Base-by-base conservation (phyloP, 768 basidiomycete genomes). In the Suillus paluster region DNA sequence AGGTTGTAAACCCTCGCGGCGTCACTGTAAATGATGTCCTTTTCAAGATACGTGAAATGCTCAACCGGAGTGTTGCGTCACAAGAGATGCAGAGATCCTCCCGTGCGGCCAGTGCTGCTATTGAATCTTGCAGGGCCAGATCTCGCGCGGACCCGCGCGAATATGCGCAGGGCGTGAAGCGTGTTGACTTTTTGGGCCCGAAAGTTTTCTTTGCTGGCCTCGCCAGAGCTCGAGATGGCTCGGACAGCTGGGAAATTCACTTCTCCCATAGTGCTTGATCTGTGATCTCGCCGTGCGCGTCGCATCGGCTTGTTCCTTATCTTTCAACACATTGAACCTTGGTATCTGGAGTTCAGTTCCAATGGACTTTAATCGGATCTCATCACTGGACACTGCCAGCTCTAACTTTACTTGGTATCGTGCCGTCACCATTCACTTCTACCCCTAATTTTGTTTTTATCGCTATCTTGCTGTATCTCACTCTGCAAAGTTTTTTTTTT, bases 171-270 rank as follows among this genome's bases (percentile, higher is more conserved):
- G 78, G 78, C 15, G 64, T 80, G 33, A 79, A 77, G 70, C 65
- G 77, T 68, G 71, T 79, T 38, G 78, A 79, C 65, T 77, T 77
- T 65, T 69, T 79, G 60, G 75, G 76, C 36, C 68, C 64, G 2
- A 68, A 70, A 23, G 65, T 69, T 49, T 62, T 58, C 36, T 79
- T 79, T 41, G 67, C 60, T 3, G 79, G 78, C 4, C 50, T 79
- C n/a, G 63, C 66, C 10, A 62, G 59, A 50, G 66, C 73, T 34
- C 64, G 61, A 48, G 66, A 70, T 10, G 74, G 71, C 5, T 70
- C 52, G 11, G 70, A 72, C 42, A 61, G 67, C 45, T 78, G 73
- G 73, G 68, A 71, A 50, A 71, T 77, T 34, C 60, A 63, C 36
- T 68, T 79, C 27, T 34, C 63, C 19, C 59, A 62, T 5, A 53